Evolutionary conservation across 345 rosid genomes (phyloP).

Genomic region (Atalantia buxifolia): DNA sequence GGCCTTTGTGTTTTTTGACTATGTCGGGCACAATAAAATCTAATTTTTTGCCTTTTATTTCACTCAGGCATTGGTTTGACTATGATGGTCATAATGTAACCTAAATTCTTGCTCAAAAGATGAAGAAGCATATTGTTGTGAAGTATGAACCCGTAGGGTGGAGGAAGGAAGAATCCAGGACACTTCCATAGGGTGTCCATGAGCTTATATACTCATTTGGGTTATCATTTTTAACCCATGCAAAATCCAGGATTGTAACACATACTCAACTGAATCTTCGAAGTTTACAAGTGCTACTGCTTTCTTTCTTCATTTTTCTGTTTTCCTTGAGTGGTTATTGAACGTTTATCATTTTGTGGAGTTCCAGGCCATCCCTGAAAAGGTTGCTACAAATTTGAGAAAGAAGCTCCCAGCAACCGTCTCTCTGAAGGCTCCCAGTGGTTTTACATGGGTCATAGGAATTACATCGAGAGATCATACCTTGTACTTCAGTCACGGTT

Average conservation of each 20-base stretch:
- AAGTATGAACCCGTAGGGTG: too few species aligned
- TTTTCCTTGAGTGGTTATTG: not conserved
- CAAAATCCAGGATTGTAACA: not conserved
- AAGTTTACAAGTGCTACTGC: not conserved
- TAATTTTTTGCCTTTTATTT: not conserved
- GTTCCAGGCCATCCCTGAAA: slow-evolving; percentile 61
- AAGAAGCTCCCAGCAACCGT: slow-evolving; percentile 52
- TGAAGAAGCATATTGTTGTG: not conserved
- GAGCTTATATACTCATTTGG: not conserved
- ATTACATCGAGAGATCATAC: slow-evolving; percentile 32
- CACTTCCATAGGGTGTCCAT: not conserved
- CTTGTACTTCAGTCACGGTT: slow-evolving; percentile 49
- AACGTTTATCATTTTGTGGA: not conserved
- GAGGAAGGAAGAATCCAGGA: too few species aligned
- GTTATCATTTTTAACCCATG: not conserved
- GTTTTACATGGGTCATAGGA: slow-evolving; percentile 50
- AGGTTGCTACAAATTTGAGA: slow-evolving; percentile 43
- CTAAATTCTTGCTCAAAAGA: not conserved
- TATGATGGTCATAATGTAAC: not conserved
- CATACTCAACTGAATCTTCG: not conserved
- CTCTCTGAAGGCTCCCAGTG: slow-evolving; percentile 67
- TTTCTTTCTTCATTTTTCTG: not conserved
- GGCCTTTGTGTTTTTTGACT: not conserved
- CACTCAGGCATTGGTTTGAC: too few species aligned
- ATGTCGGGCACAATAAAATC: not conserved